Evolutionary conservation across 106 monocot species (phyloP).

Genomic region (Allium fistulosum): DNA sequence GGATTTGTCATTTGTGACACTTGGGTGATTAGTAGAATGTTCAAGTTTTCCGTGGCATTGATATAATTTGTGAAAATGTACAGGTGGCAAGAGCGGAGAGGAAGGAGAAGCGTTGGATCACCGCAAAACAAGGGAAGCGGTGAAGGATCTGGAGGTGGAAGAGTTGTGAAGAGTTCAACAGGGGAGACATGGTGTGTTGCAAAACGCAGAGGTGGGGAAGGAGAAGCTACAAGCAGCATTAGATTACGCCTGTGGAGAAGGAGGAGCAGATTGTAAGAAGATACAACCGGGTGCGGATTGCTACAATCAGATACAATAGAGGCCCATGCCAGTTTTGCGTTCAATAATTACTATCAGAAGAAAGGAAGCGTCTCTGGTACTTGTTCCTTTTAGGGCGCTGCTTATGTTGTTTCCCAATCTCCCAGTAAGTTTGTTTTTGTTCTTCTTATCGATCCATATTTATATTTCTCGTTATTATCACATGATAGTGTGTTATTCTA

Average conservation of each 20-base stretch:
- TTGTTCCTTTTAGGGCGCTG: conserved; percentile 73
- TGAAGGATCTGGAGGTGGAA: neutral
- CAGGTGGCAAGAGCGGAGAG: too few species aligned
- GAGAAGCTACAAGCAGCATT: conserved; percentile 66
- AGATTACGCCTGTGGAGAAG: conserved; percentile 91
- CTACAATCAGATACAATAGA: conserved; percentile 66
- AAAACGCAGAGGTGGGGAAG: conserved; percentile 38
- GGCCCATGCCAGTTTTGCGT: conserved; percentile 74
- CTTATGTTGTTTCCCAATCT: conserved; percentile 47
- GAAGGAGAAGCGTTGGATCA: too few species aligned
- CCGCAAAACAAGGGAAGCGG: neutral
- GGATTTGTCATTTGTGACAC: too few species aligned
- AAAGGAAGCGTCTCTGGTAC: conserved; percentile 45
- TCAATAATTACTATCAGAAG: conserved; percentile 91
- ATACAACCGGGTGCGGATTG: conserved; percentile 77
- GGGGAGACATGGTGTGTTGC: conserved; percentile 95
- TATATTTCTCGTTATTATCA: too few species aligned
- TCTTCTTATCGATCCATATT: too few species aligned
- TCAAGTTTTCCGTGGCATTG: too few species aligned
- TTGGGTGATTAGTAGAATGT: too few species aligned
- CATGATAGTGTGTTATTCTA: too few species aligned
- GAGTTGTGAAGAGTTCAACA: too few species aligned
- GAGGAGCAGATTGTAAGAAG: conserved; percentile 67
- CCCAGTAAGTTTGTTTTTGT: conserved; percentile 45
- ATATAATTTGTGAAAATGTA: too few species aligned